phyloP scores from a whole-genome alignment of 2,329 filamentous ascomycete genomes.

The Orbilia brochopaga region DNA sequence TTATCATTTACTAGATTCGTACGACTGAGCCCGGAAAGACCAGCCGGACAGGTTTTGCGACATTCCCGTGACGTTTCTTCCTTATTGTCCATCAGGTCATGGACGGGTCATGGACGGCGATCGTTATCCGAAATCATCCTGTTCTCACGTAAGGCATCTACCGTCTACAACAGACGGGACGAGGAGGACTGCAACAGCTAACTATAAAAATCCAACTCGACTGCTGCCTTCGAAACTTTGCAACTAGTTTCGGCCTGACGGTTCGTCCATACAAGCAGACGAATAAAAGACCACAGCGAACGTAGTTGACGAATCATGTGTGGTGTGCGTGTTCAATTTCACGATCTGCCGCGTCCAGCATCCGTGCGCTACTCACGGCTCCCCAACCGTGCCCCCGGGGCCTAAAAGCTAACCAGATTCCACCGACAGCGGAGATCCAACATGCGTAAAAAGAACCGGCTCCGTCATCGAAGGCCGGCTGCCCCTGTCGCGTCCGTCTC shows the following conservation, averaged over 20 bases:
- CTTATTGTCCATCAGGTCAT: too few relatives aligned
- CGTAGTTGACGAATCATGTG: background rate
- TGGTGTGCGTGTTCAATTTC: slow-evolving; percentile 29
- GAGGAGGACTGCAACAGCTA: too few relatives aligned
- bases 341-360: slow-evolving; percentile 28
- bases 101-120: too few relatives aligned
- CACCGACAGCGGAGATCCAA: slow-evolving; percentile 28
- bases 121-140: too few relatives aligned
- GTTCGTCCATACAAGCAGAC: too few relatives aligned
- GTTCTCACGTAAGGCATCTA: background rate
- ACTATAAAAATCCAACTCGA: background rate
- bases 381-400: slow-evolving; percentile 50
- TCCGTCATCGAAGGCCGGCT: background rate
- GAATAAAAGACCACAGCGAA: background rate
- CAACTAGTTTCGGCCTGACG: background rate
- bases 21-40: too few relatives aligned
- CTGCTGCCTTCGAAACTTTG: background rate
- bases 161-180: slow-evolving; percentile 7
- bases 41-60: too few relatives aligned
- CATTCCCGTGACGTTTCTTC: too few relatives aligned
- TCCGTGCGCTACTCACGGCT: slow-evolving; percentile 42
- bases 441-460: background rate
- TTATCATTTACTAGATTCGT: too few relatives aligned
- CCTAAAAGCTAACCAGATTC: slow-evolving; percentile 35
- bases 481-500: background rate